Evolutionary conservation across 2,329 filamentous ascomycete species (phyloP), one percentile per base, ranked within the genome.

Genomic region (Colletotrichum gloeosporioides): DNA sequence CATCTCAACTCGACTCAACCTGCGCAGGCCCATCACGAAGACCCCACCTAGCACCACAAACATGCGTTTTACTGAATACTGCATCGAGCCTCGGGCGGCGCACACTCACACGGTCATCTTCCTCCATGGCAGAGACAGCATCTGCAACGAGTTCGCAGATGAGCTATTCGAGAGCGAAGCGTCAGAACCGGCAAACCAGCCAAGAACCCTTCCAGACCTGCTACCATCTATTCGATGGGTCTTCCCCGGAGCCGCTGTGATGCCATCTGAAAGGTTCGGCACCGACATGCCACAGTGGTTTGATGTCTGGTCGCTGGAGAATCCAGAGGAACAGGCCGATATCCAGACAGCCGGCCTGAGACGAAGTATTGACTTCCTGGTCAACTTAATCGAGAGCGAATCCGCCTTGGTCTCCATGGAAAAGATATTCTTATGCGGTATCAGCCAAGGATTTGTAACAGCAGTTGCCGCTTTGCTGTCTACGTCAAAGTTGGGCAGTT

Each of bases 101-200:
- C 87, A 89, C 71, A 86, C 84, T 0, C 85, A 89, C 65, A 89
- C 87, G 0, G 75, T 89, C 55, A 87, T 90, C 49, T 83, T 88
- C 55, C 84, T 89, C 13, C 87, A 89, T 66, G 87, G 87, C 8
- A 82, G 86, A 49, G 85, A 86, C 76, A 88, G 85, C 77, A 81
- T 78, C 4, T 82, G 81, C n/a, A 25, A 77, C 1, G 83, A 87
- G 32, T 88, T 88, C 67, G 82, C 84, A 0, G 67, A 61, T 13
- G 85, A 88, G 67, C 79, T 89, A 61, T 86, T 89, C 78, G 82
- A 85, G 25, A 82, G 81, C 66, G 81, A 85, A 72, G 80, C 81
- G 1, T 82, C 81, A 0, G 57, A 79, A 9, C 77, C 74, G 5
- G 59, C 13, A 8, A 73, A 66, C 49, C 59, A 78, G 36, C 79